A percentile compares a stretch with the other conserved stretches of the same genome.
Evolutionary conservation across 441 rosid genomes (phyloP).

Genomic region (Populus hybrid): DNA sequence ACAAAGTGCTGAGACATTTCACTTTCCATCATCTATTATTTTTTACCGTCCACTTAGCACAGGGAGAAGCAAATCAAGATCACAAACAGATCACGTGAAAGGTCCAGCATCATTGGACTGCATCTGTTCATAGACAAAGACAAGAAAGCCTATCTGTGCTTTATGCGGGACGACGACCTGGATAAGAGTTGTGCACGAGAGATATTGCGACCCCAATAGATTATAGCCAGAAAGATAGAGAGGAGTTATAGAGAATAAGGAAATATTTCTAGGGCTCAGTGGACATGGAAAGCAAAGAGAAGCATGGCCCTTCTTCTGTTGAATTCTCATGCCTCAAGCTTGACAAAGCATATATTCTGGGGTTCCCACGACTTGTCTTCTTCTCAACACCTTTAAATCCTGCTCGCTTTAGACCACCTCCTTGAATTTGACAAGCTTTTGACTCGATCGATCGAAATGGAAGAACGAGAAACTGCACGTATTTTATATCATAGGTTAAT

Average conservation of each 20-base stretch:
- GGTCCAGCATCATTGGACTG: too few species aligned
- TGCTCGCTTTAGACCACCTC: conserved; percentile 36
- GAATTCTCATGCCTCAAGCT: conserved; percentile 32
- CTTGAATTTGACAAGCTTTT: conserved; percentile 39
- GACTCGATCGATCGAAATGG: conserved; percentile 21
- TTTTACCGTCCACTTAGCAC: neutral
- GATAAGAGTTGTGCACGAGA: neutral
- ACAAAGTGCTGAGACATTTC: neutral
- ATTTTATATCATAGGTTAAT: neutral
- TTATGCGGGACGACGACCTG: neutral
- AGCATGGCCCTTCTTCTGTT: neutral
- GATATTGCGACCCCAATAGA: neutral
- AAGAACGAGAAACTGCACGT: neutral
- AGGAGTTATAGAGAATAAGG: conserved; percentile 15
- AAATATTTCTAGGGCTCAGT: conserved; percentile 10
- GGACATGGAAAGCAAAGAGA: conserved; percentile 21
- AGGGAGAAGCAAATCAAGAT: neutral
- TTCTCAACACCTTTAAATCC: conserved; percentile 40
- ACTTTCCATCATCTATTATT: neutral
- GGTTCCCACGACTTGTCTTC: conserved; percentile 50
- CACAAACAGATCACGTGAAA: neutral
- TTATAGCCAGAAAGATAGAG: neutral
- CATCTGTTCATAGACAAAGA: neutral
- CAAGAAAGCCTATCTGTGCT: neutral
- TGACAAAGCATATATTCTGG: conserved; percentile 59